Percentiles rank a stretch among this genome's conserved stretches.
Evolutionary conservation across 2,329 filamentous ascomycete genomes (phyloP).

Genomic region (Colletotrichum phormii): DNA sequence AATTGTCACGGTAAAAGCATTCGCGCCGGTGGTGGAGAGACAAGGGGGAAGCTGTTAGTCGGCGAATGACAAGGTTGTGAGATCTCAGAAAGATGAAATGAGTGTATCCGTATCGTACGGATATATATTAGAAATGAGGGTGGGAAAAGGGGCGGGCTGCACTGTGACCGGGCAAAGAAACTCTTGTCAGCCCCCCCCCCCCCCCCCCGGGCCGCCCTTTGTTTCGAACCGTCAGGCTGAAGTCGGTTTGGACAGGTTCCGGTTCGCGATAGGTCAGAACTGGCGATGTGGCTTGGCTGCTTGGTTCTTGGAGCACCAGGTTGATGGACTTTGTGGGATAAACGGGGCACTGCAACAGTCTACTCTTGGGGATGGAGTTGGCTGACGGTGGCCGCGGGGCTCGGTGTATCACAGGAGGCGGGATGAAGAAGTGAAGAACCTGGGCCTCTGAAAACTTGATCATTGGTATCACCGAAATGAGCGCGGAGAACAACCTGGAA

Average conservation of each 20-base stretch:
- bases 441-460: not conserved
- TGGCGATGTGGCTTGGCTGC: not conserved
- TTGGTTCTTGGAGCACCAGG: not conserved
- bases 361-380: slow-evolving; percentile 16
- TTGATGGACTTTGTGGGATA: not conserved
- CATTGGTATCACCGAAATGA: not conserved
- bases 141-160: slow-evolving; percentile 6
- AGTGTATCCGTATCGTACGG: not conserved
- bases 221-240: slow-evolving; percentile 23
- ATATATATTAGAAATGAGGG: not conserved
- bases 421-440: not conserved
- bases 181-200: not conserved
- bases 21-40: slow-evolving; percentile 4
- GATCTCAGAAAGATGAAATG: not conserved
- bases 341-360: slow-evolving; percentile 3
- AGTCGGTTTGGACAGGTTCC: not conserved
- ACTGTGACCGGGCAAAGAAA: not conserved
- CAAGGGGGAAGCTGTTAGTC: not conserved
- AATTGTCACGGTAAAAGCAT: not conserved
- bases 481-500: not conserved
- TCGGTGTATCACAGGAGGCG: slow-evolving; percentile 12
- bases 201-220: not conserved
- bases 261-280: not conserved
- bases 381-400: slow-evolving; percentile 19
- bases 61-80: not conserved